Evolutionary conservation across 345 rosid genomes (phyloP).

Genomic region (Salix koriyanagi): DNA sequence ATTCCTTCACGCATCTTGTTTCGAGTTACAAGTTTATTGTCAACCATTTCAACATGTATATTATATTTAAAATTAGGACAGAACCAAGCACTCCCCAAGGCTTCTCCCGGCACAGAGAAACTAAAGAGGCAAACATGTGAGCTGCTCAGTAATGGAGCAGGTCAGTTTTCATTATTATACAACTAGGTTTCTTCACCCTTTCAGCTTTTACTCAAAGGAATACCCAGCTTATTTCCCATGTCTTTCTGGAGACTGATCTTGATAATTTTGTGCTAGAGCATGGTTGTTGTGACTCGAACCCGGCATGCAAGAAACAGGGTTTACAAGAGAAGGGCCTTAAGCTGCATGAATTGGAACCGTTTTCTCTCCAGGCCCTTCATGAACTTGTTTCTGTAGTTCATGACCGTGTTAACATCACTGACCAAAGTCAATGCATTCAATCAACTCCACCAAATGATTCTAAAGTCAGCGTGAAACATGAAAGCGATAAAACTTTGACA

Average conservation of each 20-base stretch:
- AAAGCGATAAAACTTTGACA: conserved; percentile 14
- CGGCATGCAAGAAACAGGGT: conserved; percentile 24
- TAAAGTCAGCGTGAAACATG: conserved; percentile 23
- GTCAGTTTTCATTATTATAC: conserved; percentile 20
- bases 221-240: neutral
- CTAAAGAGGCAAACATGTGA: conserved; percentile 21
- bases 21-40: neutral
- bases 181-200: neutral
- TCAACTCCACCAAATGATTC: conserved; percentile 35
- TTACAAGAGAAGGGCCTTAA: conserved; percentile 27
- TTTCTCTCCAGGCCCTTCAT: conserved; percentile 51
- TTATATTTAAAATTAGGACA: conserved; percentile 32
- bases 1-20: conserved; percentile 1
- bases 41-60: conserved; percentile 7
- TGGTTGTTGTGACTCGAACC: conserved; percentile 22
- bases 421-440: conserved; percentile 27
- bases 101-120: conserved; percentile 21
- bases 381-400: conserved; percentile 76
- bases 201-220: neutral
- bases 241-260: conserved; percentile 13
- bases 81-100: conserved; percentile 33
- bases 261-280: conserved; percentile 29
- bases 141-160: conserved; percentile 21
- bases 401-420: conserved; percentile 46
- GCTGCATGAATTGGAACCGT: conserved; percentile 48